Conservation (phyloP, 2,329 filamentous ascomycete genomes). For the Talaromyces amestolkiae region DNA sequence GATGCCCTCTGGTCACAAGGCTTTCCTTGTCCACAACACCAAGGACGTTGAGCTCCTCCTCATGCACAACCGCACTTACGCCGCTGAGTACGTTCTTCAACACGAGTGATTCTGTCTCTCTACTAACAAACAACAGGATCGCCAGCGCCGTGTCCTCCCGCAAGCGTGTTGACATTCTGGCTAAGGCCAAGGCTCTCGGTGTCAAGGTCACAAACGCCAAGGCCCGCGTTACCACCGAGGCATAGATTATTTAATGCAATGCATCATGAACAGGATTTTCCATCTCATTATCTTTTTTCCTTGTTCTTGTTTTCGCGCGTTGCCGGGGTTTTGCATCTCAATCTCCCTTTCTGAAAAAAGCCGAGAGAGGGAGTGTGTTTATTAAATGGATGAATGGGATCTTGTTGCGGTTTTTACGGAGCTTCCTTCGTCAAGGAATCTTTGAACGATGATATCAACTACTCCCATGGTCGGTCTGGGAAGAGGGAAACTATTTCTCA, state of each 20-base stretch:
- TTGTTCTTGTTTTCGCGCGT: slow-evolving; percentile 20
- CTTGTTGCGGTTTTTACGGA: slow-evolving; percentile 10
- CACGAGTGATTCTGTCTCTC: no score
- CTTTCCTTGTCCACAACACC: slow-evolving; percentile 97
- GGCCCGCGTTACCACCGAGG: slow-evolving; percentile 97
- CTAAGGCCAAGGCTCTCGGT: slow-evolving; percentile 94
- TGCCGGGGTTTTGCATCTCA: slow-evolving; percentile 11
- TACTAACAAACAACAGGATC: slow-evolving; percentile 63
- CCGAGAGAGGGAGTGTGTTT: background rate
- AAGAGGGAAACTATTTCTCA: slow-evolving; percentile 1
- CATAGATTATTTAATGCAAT: slow-evolving; percentile 44
- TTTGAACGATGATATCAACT: slow-evolving; percentile 3
- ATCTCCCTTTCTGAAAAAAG: slow-evolving; percentile 7
- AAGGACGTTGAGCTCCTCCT: slow-evolving; percentile 94
- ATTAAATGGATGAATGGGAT: slow-evolving; percentile 11
- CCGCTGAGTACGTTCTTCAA: slow-evolving; percentile 79
- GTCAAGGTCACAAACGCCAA: slow-evolving; percentile 99
- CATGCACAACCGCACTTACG: slow-evolving; percentile 99
- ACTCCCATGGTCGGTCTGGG: slow-evolving; percentile 15
- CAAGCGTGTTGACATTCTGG: slow-evolving; percentile 98
- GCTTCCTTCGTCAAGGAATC: background rate
- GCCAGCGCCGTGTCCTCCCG: slow-evolving; percentile 95
- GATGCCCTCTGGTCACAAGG: slow-evolving; percentile 99
- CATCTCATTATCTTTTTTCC: slow-evolving; percentile 14
- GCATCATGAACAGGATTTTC: slow-evolving; percentile 19